phyloP scores from a whole-genome alignment of 345 rosid species.

The Rhodamnia argentea region DNA sequence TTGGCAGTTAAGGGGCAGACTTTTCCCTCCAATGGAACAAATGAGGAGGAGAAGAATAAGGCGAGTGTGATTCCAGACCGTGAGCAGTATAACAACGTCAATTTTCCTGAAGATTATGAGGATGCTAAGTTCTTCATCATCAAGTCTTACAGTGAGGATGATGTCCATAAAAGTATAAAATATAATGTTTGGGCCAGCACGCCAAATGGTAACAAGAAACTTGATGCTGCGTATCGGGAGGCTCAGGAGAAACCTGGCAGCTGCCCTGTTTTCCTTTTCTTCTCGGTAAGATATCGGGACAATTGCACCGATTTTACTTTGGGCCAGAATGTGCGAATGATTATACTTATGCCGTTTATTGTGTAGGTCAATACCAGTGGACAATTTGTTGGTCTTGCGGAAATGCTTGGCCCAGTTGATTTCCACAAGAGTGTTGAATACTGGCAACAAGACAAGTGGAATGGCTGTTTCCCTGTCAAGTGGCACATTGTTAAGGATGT shows the following conservation, averaged over 20 bases:
- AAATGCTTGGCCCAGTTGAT: slow-evolving; percentile 87
- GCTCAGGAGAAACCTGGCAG: slow-evolving; percentile 59
- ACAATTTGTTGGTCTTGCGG: slow-evolving; percentile 91
- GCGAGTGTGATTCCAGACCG: slow-evolving; percentile 28
- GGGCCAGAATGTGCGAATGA: background rate
- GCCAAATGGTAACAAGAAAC: slow-evolving; percentile 89
- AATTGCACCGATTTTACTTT: background rate
- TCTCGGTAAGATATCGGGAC: slow-evolving; percentile 48
- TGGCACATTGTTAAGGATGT: slow-evolving; percentile 95
- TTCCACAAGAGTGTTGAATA: slow-evolving; percentile 66
- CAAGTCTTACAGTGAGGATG: slow-evolving; percentile 98
- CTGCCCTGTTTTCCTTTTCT: slow-evolving; percentile 75
- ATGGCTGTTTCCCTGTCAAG: slow-evolving; percentile 84
- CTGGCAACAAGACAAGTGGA: slow-evolving; percentile 99
- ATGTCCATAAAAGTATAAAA: slow-evolving; percentile 90
- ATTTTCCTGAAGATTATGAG: slow-evolving; percentile 52
- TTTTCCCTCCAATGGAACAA: slow-evolving; percentile 16
- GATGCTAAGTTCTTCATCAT: slow-evolving; percentile 82
- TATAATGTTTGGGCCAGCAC: slow-evolving; percentile 96
- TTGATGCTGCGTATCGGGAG: slow-evolving; percentile 82
- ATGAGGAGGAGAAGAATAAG: slow-evolving; percentile 31
- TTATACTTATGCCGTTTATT: background rate
- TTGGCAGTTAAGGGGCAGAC: slow-evolving; percentile 43
- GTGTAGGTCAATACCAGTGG: slow-evolving; percentile 89
- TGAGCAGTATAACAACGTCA: slow-evolving; percentile 56